Percentiles rank a stretch among this genome's conserved stretches.
Evolutionary conservation across 495 filamentous ascomycete species (phyloP).

Genomic region (Podospora pseudocomata): DNA sequence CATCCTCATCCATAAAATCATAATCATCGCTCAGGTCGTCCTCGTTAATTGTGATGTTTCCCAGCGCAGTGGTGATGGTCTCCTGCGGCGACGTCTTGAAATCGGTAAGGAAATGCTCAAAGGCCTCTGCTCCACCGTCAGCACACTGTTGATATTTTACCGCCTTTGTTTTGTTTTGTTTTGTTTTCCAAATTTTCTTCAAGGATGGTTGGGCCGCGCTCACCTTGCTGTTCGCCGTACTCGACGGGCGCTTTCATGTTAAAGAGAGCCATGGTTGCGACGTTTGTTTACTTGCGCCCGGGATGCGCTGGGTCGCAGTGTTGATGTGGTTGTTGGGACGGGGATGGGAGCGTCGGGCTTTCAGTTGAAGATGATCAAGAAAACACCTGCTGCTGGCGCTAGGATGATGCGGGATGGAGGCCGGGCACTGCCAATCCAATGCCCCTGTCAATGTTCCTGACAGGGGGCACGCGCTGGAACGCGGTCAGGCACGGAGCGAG

Average conservation of each 20-base stretch:
- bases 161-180: background rate
- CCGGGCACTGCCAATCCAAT: constrained; percentile 17
- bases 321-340: constrained; percentile 8
- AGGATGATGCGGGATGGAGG: constrained; percentile 18
- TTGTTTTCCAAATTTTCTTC: constrained; percentile 4
- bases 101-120: constrained; percentile 79
- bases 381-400: constrained; percentile 16
- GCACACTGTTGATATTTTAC: constrained; percentile 1
- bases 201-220: constrained; percentile 21
- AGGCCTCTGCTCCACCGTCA: constrained; percentile 54
- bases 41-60: constrained; percentile 80
- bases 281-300: constrained; percentile 13
- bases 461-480: constrained; percentile 12
- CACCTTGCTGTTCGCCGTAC: constrained; percentile 80
- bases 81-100: constrained; percentile 84
- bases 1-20: constrained; percentile 88
- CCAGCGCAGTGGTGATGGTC: constrained; percentile 68
- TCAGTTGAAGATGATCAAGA: constrained; percentile 5
- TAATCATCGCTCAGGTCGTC: constrained; percentile 90
- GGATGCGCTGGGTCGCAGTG: background rate
- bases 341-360: background rate
- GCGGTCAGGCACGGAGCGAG: constrained; percentile 19
- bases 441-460: background rate
- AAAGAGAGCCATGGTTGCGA: constrained; percentile 68
- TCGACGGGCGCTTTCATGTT: constrained; percentile 71